Percentiles rank a stretch among this genome's conserved stretches.
Conservation (phyloP, 768 basidiomycete genomes). For the Asterophora parasitica region DNA sequence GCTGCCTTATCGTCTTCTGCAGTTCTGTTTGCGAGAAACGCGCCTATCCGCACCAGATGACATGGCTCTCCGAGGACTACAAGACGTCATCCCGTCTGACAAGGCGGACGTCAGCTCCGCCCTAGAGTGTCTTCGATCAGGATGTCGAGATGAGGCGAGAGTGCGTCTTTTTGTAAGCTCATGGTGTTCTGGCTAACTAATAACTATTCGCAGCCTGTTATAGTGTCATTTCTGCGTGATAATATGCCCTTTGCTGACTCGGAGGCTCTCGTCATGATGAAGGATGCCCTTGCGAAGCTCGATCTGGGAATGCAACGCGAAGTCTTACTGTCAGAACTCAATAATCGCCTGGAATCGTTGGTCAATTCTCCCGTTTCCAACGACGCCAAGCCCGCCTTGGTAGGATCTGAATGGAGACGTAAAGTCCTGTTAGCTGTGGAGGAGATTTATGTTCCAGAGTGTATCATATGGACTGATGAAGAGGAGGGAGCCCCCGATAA, state of each 20-base stretch:
- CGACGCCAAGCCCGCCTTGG: neutral
- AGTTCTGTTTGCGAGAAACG: slow-evolving; percentile 41
- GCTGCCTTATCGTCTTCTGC: slow-evolving; percentile 35
- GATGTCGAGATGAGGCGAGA: slow-evolving; percentile 31
- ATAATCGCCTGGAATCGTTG: slow-evolving; percentile 6
- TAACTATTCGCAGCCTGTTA: slow-evolving; percentile 3
- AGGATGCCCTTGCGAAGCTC: slow-evolving; percentile 17
- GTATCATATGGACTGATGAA: slow-evolving; percentile 53
- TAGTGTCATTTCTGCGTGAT: slow-evolving; percentile 25
- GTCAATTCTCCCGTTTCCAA: neutral
- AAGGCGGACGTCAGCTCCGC: slow-evolving; percentile 32
- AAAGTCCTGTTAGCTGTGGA: slow-evolving; percentile 27
- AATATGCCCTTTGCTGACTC: slow-evolving; percentile 21
- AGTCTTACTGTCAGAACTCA: slow-evolving; percentile 12
- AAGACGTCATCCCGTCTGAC: slow-evolving; percentile 18
- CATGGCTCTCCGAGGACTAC: slow-evolving; percentile 18
- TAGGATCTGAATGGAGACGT: slow-evolving; percentile 28
- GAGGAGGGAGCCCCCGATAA: slow-evolving; percentile 38
- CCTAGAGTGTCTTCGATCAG: slow-evolving; percentile 33
- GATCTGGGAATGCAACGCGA: slow-evolving; percentile 16
- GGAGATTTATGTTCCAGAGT: slow-evolving; percentile 40
- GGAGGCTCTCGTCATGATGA: slow-evolving; percentile 15
- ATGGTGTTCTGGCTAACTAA: no score
- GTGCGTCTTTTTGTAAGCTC: slow-evolving; percentile 13
- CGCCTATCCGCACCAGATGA: slow-evolving; percentile 32